Conservation (phyloP, 108 stramenopile genomes). For the Parmales sp. region DNA sequence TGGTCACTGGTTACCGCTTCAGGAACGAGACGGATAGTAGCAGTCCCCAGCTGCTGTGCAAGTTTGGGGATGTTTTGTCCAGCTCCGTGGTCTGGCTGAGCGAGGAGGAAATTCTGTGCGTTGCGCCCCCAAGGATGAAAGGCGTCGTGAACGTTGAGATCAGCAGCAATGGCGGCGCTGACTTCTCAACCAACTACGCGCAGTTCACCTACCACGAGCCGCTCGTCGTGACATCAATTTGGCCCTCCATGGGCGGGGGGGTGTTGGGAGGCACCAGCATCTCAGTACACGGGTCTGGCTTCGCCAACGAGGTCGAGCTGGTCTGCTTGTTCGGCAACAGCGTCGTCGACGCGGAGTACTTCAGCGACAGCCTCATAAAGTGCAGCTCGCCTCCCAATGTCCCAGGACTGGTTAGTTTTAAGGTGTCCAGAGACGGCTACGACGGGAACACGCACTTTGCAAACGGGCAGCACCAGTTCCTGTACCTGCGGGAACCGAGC, state of each 20-base stretch:
- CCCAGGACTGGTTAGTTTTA: constrained; percentile 12
- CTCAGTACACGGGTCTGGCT: constrained; percentile 18
- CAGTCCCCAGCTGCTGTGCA: constrained; percentile 12
- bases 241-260: constrained; percentile 21
- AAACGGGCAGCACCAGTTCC: constrained; percentile 20
- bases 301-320: constrained; percentile 21
- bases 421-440: constrained; percentile 15
- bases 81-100: constrained; percentile 10
- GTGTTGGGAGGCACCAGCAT: constrained; percentile 23
- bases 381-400: constrained; percentile 19
- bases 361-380: constrained; percentile 13
- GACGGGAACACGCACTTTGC: not conserved
- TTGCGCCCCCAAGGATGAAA: constrained; percentile 19
- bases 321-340: constrained; percentile 23
- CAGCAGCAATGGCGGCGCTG: constrained; percentile 17
- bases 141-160: constrained; percentile 11
- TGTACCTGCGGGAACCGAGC: constrained; percentile 22
- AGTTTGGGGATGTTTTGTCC: constrained; percentile 25
- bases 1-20: not conserved
- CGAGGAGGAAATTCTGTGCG: constrained; percentile 11
- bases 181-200: not conserved
- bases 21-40: not conserved
- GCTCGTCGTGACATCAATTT: constrained; percentile 21
- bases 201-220: constrained; percentile 23
- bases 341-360: constrained; percentile 13